Percentiles rank a stretch among this genome's conserved stretches.
Evolutionary conservation across 1,139 yeast species (phyloP).

Genomic region (Candida labiduridarum): DNA sequence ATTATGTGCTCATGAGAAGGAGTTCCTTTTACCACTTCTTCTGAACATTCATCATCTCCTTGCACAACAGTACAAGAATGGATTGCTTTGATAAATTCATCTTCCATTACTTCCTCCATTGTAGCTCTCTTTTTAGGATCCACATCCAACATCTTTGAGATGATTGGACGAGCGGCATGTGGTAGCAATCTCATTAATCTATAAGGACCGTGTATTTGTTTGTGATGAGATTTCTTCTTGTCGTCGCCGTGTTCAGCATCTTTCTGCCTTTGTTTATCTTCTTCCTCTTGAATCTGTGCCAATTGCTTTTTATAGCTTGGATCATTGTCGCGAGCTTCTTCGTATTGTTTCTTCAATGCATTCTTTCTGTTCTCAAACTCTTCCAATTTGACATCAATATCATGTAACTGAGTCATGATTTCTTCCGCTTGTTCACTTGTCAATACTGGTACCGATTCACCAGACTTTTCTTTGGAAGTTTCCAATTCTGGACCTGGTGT

Average conservation of each 20-base stretch:
- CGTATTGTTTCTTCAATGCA: constrained; percentile 37
- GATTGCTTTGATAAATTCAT: constrained; percentile 74
- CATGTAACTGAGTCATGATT: constrained; percentile 34
- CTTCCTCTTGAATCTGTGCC: constrained; percentile 16
- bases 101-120: constrained; percentile 64
- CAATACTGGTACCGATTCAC: constrained; percentile 29
- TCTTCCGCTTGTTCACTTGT: constrained; percentile 37
- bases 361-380: constrained; percentile 39
- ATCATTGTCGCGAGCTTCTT: constrained; percentile 19
- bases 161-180: constrained; percentile 77
- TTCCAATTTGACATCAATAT: constrained; percentile 41
- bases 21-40: constrained; percentile 36
- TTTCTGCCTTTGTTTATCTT: constrained; percentile 16
- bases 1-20: constrained; percentile 48
- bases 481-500: background rate
- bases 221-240: constrained; percentile 37
- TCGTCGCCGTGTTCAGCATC: constrained; percentile 17
- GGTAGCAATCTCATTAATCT: constrained; percentile 85
- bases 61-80: constrained; percentile 47
- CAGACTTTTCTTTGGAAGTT: constrained; percentile 11
- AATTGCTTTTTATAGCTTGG: constrained; percentile 13
- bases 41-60: constrained; percentile 34
- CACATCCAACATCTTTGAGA: constrained; percentile 71
- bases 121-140: constrained; percentile 72
- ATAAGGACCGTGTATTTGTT: constrained; percentile 78